Evolutionary conservation across 1,284 basidiomycete species (phyloP).

Genomic region (Schizophyllum amplum): DNA sequence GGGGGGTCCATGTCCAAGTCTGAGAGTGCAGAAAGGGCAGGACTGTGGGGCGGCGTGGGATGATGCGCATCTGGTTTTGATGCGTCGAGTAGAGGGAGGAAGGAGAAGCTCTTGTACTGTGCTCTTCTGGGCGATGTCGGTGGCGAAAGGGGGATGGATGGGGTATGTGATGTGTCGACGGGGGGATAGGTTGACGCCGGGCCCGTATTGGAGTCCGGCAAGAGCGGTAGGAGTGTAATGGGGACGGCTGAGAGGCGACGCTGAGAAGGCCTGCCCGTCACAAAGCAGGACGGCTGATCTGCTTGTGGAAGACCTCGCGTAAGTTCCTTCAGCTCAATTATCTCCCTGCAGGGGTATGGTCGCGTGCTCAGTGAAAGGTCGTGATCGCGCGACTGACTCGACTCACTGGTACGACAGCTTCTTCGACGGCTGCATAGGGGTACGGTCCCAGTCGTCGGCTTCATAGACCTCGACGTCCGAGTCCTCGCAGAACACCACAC

Average conservation of each 20-base stretch:
- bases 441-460: constrained; percentile 68
- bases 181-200: constrained; percentile 2
- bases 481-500: constrained; percentile 46
- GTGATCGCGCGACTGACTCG: not conserved
- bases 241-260: constrained; percentile 42
- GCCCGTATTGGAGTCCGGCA: constrained; percentile 19
- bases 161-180: constrained; percentile 7
- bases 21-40: constrained; percentile 11
- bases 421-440: constrained; percentile 42
- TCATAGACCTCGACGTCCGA: constrained; percentile 45
- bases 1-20: constrained; percentile 19
- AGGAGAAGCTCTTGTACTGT: constrained; percentile 12
- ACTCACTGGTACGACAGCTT: constrained; percentile 45
- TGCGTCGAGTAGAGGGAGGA: not conserved
- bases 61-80: constrained; percentile 2
- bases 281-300: constrained; percentile 33
- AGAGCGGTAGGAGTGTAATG: constrained; percentile 43
- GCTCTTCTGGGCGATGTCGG: constrained; percentile 9
- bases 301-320: constrained; percentile 48
- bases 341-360: constrained; percentile 31
- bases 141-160: constrained; percentile 11
- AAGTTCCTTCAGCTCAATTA: constrained; percentile 57
- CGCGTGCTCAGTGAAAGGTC: not conserved
- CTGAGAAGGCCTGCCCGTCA: constrained; percentile 25
- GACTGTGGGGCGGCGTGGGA: constrained; percentile 11